phyloP scores from a whole-genome alignment of 352 stramenopile species.

The Pythium utonaiense region DNA sequence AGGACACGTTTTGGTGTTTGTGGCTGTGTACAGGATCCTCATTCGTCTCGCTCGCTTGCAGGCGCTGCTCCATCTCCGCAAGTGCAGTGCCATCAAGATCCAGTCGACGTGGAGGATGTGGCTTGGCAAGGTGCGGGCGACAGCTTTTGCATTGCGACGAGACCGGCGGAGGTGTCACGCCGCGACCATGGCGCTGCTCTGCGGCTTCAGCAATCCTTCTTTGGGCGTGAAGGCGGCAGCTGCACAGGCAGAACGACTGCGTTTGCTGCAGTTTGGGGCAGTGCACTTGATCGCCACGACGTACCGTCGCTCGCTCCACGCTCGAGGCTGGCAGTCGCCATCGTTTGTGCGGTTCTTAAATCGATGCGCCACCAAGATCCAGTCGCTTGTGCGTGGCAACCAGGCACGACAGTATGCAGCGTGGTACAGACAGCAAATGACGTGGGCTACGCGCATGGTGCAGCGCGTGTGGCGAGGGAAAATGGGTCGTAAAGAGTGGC shows the following conservation, averaged over 20 bases:
- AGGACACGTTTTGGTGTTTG: no score
- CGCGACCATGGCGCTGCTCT: constrained; percentile 24
- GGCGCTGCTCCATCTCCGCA: constrained; percentile 30
- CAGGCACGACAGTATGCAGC: constrained; percentile 34
- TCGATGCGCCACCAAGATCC: constrained; percentile 45
- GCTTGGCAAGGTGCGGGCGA: constrained; percentile 47
- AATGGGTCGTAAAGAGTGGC: constrained; percentile 53
- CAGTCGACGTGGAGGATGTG: constrained; percentile 82
- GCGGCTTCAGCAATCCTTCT: neutral
- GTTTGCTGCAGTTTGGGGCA: constrained; percentile 60
- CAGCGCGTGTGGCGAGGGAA: constrained; percentile 68
- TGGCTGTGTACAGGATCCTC: constrained; percentile 37
- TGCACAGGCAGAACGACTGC: neutral
- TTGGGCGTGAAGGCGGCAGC: neutral
- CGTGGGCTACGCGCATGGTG: constrained; percentile 29
- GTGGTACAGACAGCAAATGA: constrained; percentile 30
- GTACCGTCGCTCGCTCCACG: constrained; percentile 44
- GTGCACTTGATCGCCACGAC: constrained; percentile 37
- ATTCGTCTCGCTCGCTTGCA: constrained; percentile 44
- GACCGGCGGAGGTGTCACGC: constrained; percentile 33
- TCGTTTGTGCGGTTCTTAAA: constrained; percentile 42
- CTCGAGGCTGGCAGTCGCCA: constrained; percentile 58
- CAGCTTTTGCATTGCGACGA: constrained; percentile 35
- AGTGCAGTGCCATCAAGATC: constrained; percentile 44
- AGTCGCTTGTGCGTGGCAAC: constrained; percentile 53